phyloP scores from a whole-genome alignment of 495 filamentous ascomycete species.

The Trichoderma asperelloides region DNA sequence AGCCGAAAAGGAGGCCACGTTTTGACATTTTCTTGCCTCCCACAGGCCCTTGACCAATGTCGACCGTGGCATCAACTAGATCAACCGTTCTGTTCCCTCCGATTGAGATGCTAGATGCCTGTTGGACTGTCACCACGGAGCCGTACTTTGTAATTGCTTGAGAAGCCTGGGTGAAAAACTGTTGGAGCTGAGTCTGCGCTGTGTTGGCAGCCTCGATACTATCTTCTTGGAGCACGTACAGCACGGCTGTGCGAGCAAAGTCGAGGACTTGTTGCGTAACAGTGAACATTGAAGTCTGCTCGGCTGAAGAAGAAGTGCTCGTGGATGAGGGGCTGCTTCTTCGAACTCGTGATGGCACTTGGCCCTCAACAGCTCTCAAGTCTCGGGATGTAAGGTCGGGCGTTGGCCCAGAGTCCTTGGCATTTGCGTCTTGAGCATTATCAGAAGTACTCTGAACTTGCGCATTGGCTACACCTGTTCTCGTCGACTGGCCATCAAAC shows the following conservation, averaged over 20 bases:
- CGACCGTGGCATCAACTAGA: conserved; percentile 32
- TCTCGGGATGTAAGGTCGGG: background rate
- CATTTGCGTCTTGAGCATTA: background rate
- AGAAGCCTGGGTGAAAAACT: conserved; percentile 35
- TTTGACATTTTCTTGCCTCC: conserved; percentile 12
- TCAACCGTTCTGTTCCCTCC: conserved; percentile 34
- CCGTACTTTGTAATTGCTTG: conserved; percentile 19
- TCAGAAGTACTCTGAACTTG: conserved; percentile 12
- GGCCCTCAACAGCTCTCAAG: background rate
- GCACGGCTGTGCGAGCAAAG: conserved; percentile 56
- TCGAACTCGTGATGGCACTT: background rate
- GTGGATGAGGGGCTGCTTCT: conserved; percentile 15
- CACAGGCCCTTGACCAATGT: conserved; percentile 25
- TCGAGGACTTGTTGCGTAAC: conserved; percentile 47
- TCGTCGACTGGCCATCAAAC: conserved; percentile 50
- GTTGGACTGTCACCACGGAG: conserved; percentile 16
- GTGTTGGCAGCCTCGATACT: conserved; percentile 40
- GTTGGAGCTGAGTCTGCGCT: conserved; percentile 49
- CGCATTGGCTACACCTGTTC: conserved; percentile 21
- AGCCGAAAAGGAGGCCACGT: background rate
- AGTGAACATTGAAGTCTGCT: conserved; percentile 24
- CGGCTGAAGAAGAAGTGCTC: conserved; percentile 13
- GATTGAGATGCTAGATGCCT: conserved; percentile 34
- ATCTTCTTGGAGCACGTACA: conserved; percentile 53
- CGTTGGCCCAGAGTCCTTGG: conserved; percentile 16